Evolutionary conservation across 192 early-diverging fungal species (phyloP), one percentile per base, ranked within the genome.

Genomic region (Coemansia sp.): DNA sequence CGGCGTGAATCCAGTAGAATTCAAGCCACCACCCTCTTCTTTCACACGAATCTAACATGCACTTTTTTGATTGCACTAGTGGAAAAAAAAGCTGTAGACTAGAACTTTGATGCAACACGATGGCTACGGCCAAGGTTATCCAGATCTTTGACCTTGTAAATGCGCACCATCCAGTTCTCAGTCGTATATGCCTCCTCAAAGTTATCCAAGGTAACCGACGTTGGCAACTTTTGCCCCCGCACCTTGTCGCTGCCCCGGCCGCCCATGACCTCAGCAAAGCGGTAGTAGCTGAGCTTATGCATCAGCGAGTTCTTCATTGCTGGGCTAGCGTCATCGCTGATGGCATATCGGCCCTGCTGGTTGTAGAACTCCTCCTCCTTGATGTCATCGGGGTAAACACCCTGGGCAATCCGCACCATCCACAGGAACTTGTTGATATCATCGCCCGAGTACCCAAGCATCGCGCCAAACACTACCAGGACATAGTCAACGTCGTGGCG

Each of bases 341-440:
- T 92, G 38, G 91, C 83, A 74, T 99, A 99, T 71, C 97, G 91
- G 14, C 98, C 98, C 5, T 86, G 77, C 2, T 74, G 62, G 26
- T 92, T 99, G 67, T 96, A 99, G 74, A 94, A 99, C 23, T 84
- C 83, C 24, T 84, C 65, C 79, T 99, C 98, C 60, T 83, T 90
- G 59, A 99, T 84, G n/a, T 96, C 88, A 50, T 97, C 88, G 0
- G 98, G 98, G 75, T 91, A 99, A 2, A 99, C 94, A 16, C 95
- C 95, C 81, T 96, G 93, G 0, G 93, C 95, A 75, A 99, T 99
- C 56, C 98, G 90, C 61, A 99, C 91, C 98, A 99, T 99, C 98
- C 98, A 99, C 83, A 99, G 67, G 85, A 97, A 99, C 84, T 99
- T 99, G 88, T 99, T 99, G 85, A 99, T 96, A 76, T 99, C 98